Evolutionary conservation across 306 rosid genomes (phyloP).

Genomic region (Lagenaria siceraria): DNA sequence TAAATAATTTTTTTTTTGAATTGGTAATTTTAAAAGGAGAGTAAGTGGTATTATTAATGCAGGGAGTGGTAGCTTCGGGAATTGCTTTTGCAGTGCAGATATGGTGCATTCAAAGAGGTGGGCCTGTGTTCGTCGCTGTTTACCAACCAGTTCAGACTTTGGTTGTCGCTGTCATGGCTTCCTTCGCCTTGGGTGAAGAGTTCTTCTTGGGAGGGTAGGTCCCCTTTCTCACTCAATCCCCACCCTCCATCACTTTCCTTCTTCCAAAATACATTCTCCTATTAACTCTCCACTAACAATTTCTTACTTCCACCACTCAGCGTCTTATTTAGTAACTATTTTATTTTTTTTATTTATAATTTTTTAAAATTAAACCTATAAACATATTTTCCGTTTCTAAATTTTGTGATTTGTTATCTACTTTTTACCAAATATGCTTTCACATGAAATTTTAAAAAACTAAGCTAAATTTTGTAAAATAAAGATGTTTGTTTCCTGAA

Average conservation of each 20-base stretch:
- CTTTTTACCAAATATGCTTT: too few relatives aligned
- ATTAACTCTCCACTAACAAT: too few relatives aligned
- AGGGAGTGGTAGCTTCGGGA: slow-evolving; percentile 68
- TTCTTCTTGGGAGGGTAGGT: slow-evolving; percentile 88
- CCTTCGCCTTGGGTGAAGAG: slow-evolving; percentile 84
- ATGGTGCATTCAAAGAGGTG: slow-evolving; percentile 56
- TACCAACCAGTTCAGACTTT: slow-evolving; percentile 99
- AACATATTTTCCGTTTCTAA: too few relatives aligned
- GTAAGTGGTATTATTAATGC: not conserved
- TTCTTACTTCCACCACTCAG: not conserved
- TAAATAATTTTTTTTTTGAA: not conserved
- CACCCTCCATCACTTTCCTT: not conserved
- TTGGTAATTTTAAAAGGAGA: too few relatives aligned
- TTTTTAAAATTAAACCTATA: too few relatives aligned
- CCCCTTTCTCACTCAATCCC: slow-evolving; percentile 1
- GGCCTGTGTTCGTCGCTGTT: slow-evolving; percentile 93
- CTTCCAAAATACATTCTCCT: not conserved
- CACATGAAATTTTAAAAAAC: too few relatives aligned
- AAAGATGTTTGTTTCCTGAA: too few relatives aligned
- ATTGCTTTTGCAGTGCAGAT: slow-evolving; percentile 58
- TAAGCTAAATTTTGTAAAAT: too few relatives aligned
- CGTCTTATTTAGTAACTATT: too few relatives aligned
- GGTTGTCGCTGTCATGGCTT: slow-evolving; percentile 91
- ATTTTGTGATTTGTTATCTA: too few relatives aligned
- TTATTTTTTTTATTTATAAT: too few relatives aligned